Evolutionary conservation across 2,329 filamentous ascomycete genomes (phyloP), one percentile per base, ranked within the genome.

Genomic region (Rosellinia necatrix): DNA sequence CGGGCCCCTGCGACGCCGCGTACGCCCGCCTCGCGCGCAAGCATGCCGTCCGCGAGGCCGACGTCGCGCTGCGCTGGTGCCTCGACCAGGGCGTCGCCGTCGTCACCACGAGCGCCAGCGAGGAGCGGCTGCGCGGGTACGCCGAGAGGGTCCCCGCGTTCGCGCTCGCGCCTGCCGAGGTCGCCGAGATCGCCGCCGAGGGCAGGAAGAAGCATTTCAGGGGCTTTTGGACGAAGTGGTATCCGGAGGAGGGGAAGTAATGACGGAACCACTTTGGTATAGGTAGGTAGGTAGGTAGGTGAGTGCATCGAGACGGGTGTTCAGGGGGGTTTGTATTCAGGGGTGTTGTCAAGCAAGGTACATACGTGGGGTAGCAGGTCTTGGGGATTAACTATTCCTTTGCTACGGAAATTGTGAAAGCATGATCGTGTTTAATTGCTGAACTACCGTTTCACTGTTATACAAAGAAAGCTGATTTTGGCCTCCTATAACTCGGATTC

Each of bases 181-280:
- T 88, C 10, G 70, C 78, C 41, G 77, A 81, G 49, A 84, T 89
- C 58, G 68, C 76, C 0, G 75, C 80, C 62, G 65, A 79, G 30
- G 87, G 87, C 1, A 74, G 74, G 62, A 67, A 84, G 75, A 86
- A 86, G 73, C 82, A 89, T 69, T 84, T 74, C 64, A 78, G 86
- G 27, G 80, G 72, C 0, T 89, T 84, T 68, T 89, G 83, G 83
- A 72, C 60, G 2, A 61, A 78, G 13, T 76, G 75, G 55, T 86
- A 84, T 69, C 77, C 69, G 8, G 70, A 70, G 1, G 76, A 83
- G 55, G 85, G 88, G 64, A 69, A 71, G 56, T 72, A 75, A 15
- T 81, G 71, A 64, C 59, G 9, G 10, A 25, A 34, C n/a, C n/a
- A n/a, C n/a, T n/a, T n/a, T n/a, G n/a, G n/a, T n/a, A n/a, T n/a